phyloP scores from a whole-genome alignment of 805 yeast species.

The Metschnikowia henanensis region DNA sequence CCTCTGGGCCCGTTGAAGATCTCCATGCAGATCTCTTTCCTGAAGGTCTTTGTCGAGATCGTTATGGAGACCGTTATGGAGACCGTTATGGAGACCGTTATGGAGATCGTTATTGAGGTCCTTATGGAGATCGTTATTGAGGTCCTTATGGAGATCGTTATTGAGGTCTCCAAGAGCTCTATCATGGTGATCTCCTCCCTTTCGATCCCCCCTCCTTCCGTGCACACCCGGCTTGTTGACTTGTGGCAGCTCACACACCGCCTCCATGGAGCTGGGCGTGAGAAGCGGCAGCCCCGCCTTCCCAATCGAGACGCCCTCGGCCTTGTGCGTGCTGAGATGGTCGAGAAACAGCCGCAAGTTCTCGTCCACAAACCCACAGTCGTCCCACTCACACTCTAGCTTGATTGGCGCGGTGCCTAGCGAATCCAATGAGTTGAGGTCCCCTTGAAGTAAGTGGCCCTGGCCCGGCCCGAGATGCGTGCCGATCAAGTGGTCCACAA shows the following conservation, averaged over 20 bases:
- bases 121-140: too few species aligned
- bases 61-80: too few species aligned
- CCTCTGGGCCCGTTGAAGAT: too few species aligned
- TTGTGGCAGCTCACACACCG: slow-evolving; percentile 3
- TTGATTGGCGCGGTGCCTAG: slow-evolving; percentile 6
- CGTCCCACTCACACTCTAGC: slow-evolving; percentile 71
- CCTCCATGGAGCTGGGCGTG: slow-evolving; percentile 13
- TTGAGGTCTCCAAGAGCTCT: too few species aligned
- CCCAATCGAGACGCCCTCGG: background rate
- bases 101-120: too few species aligned
- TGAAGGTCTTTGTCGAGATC: too few species aligned
- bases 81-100: too few species aligned
- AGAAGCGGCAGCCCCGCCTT: slow-evolving; percentile 7
- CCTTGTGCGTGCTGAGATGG: slow-evolving; percentile 46
- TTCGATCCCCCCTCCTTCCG: background rate
- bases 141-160: too few species aligned
- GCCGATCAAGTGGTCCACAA: slow-evolving; percentile 39
- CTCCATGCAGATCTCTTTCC: too few species aligned
- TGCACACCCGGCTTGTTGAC: background rate
- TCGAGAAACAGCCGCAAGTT: slow-evolving; percentile 54
- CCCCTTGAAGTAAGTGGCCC: slow-evolving; percentile 5
- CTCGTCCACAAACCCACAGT: slow-evolving; percentile 59
- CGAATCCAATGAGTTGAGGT: too few species aligned
- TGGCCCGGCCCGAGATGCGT: slow-evolving; percentile 55
- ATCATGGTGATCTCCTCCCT: background rate